phyloP scores from a whole-genome alignment of 2,329 filamentous ascomycete genomes.

The Neofusicoccum cordaticola region DNA sequence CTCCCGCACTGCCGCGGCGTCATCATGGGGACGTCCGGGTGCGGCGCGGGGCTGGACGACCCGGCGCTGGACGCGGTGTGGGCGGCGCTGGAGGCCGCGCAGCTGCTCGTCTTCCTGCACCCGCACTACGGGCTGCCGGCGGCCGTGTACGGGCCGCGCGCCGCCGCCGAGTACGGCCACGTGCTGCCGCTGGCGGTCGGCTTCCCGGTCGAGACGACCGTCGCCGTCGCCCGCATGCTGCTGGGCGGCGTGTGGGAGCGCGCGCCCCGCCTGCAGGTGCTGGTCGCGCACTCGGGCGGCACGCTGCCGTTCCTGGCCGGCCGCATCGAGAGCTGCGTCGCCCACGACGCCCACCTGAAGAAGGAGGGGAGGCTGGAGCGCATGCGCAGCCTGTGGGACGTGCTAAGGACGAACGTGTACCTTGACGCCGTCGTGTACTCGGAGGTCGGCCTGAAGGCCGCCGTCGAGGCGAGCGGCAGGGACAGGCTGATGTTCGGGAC shows the following conservation, averaged over 20 bases:
- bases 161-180: slow-evolving; percentile 73
- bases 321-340: slow-evolving; percentile 80
- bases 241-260: slow-evolving; percentile 82
- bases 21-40: slow-evolving; percentile 79
- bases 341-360: slow-evolving; percentile 75
- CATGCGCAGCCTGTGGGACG: slow-evolving; percentile 61
- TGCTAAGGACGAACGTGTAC: slow-evolving; percentile 73
- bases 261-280: slow-evolving; percentile 65
- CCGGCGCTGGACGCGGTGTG: slow-evolving; percentile 69
- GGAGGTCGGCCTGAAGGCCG: slow-evolving; percentile 68
- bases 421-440: slow-evolving; percentile 85
- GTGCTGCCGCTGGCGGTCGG: slow-evolving; percentile 82
- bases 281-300: slow-evolving; percentile 85
- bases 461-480: slow-evolving; percentile 63
- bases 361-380: slow-evolving; percentile 58
- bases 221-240: slow-evolving; percentile 83
- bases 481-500: slow-evolving; percentile 77
- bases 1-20: slow-evolving; percentile 76
- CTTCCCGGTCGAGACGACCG: slow-evolving; percentile 90
- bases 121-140: slow-evolving; percentile 87
- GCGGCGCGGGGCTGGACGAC: slow-evolving; percentile 78
- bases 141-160: slow-evolving; percentile 71
- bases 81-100: slow-evolving; percentile 61
- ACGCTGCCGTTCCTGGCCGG: slow-evolving; percentile 87
- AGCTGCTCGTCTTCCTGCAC: slow-evolving; percentile 75